Conservation (phyloP, 139 green algal species). For the Chlamydomonas asymmetrica region DNA sequence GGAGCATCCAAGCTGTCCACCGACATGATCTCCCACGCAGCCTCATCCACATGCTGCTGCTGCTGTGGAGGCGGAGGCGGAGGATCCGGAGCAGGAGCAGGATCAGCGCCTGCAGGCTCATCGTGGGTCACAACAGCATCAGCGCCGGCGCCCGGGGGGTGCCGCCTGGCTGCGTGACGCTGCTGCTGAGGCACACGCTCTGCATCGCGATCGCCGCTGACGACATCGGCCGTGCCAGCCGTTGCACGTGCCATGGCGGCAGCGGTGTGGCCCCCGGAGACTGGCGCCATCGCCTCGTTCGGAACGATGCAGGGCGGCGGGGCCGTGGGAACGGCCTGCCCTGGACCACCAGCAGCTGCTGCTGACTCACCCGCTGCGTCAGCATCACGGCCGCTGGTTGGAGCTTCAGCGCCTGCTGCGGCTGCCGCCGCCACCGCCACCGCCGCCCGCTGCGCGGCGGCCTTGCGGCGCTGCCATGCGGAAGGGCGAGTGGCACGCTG, state of each 20-base stretch:
- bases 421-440: background rate
- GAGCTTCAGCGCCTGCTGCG: background rate
- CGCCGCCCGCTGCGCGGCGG: constrained; percentile 6
- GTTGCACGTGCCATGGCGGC: too few species aligned
- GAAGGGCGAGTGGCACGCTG: background rate
- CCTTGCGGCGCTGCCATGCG: constrained; percentile 31
- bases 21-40: constrained; percentile 12
- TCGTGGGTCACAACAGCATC: background rate
- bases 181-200: too few species aligned
- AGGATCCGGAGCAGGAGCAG: background rate
- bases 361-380: background rate
- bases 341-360: constrained; percentile 15
- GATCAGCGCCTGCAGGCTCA: background rate
- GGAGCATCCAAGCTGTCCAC: constrained; percentile 14
- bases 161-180: too few species aligned
- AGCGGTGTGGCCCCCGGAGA: too few species aligned
- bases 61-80: background rate
- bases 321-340: too few species aligned
- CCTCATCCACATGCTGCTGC: background rate
- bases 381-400: too few species aligned
- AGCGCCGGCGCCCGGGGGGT: background rate
- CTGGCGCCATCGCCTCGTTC: too few species aligned
- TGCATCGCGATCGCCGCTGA: background rate
- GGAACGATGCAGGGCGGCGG: too few species aligned
- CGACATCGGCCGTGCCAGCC: too few species aligned